These are phyloP conservation scores for Podila epicladia DNA, from an alignment of 192 early-diverging fungal species.

Conservation along the genomic window DNA sequence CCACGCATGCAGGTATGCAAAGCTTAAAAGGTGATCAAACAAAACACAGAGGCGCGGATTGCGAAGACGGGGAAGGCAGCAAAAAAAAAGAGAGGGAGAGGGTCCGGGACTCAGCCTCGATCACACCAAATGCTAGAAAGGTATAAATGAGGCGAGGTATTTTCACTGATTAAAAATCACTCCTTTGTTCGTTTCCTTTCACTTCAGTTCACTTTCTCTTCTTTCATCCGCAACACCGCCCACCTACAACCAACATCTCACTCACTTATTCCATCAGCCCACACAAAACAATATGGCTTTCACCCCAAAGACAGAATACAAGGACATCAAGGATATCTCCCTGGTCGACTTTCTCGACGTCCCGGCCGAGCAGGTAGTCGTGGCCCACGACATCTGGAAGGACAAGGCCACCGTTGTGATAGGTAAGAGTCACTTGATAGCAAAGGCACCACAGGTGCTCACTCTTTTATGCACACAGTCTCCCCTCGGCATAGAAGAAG, in stretches of 20 bases:
- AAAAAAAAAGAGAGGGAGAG: neutral
- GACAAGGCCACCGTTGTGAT: constrained; percentile 34
- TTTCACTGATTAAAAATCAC: neutral
- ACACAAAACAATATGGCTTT: neutral
- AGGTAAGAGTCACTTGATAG: constrained; percentile 3
- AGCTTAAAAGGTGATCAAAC: neutral
- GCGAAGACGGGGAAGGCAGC: neutral
- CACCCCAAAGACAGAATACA: constrained; percentile 12
- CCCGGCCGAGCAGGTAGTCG: neutral
- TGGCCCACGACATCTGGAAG: constrained; percentile 34
- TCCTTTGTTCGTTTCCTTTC: neutral
- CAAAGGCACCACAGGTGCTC: neutral
- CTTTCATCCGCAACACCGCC: neutral
- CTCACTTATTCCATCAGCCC: neutral
- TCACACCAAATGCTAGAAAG: neutral
- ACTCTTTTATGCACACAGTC: neutral
- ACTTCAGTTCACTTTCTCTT: neutral
- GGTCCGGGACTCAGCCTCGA: neutral
- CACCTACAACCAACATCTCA: neutral
- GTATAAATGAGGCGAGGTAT: neutral
- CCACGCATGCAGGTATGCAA: neutral
- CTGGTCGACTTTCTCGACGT: constrained; percentile 27
- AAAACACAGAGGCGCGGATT: neutral
- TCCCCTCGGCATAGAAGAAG: neutral
- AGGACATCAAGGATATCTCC: constrained; percentile 26